Evolutionary conservation across 768 basidiomycete species (phyloP).

Genomic region (Leccinum ochraceum): DNA sequence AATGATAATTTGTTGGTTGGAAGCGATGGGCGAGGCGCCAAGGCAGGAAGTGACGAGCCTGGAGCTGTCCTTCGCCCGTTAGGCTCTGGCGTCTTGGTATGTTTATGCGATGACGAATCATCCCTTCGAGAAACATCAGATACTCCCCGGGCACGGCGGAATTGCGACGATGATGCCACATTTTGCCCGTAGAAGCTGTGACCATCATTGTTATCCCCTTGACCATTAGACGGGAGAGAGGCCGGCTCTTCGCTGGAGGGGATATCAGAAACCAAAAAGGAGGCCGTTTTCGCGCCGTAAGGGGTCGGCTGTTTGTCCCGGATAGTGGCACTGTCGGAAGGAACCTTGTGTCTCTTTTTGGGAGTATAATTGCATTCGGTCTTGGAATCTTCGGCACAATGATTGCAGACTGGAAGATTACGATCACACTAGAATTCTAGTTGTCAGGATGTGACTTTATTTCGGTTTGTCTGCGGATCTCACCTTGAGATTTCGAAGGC

Average conservation of each 20-base stretch:
- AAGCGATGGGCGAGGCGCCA: conserved; percentile 26
- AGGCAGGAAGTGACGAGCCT: conserved; percentile 24
- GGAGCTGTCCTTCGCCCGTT: conserved; percentile 20
- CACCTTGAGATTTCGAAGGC: conserved; percentile 66
- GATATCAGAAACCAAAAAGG: conserved; percentile 47
- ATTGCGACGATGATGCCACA: conserved; percentile 38
- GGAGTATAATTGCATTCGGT: conserved; percentile 72
- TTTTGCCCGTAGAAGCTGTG: conserved; percentile 53
- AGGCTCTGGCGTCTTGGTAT: conserved; percentile 27
- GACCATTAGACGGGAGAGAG: conserved; percentile 16
- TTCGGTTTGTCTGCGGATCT: conserved; percentile 16
- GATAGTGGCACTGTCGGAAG: conserved; percentile 40
- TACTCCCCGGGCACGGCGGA: conserved; percentile 21
- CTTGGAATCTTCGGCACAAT: conserved; percentile 53
- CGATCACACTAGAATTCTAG: conserved; percentile 58
- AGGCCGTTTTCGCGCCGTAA: conserved; percentile 49
- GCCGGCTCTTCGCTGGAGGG: conserved; percentile 34
- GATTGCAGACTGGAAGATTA: conserved; percentile 69
- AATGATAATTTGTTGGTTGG: conserved; percentile 39
- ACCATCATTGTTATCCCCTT: conserved; percentile 28
- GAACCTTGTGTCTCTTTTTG: conserved; percentile 63
- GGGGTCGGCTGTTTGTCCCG: conserved; percentile 40
- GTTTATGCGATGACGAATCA: conserved; percentile 16
- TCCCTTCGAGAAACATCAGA: conserved; percentile 26
- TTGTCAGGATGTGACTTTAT: conserved; percentile 1